Base-by-base conservation (phyloP, 2,329 filamentous ascomycete species). In the Colletotrichum chlorophyti region DNA sequence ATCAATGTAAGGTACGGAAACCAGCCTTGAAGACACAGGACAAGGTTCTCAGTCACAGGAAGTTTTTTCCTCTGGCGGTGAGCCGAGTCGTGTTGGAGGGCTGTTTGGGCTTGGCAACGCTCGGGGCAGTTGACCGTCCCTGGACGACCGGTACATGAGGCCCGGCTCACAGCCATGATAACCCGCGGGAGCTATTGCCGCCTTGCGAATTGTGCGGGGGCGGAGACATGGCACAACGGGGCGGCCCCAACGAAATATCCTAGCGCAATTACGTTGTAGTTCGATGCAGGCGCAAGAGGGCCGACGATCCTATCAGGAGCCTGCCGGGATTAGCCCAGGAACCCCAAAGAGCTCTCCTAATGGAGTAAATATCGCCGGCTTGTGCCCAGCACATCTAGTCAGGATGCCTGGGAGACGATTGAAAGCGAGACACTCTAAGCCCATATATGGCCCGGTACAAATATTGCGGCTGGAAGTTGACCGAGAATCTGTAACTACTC, bases 131-230 rank as follows among this genome's bases (percentile, higher is more conserved):
- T 59, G 35, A 31, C 55, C 37, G 15, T 59, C 42, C 41, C 35
- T 58, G 53, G 53, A 53, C 48, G 26, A n/a, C 15, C 41, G 48
- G 53, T 41, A 47, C 31, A 58, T 32, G 41, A 40, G 23, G 34
- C 26, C 40, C n/a, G n/a, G n/a, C n/a, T 23, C 23, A 10, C 19
- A 34, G 53, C 46, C 19, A 42, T 12, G 24, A 38, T 41, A 24
- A 27, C 21, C 49, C 49, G 31, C 29, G 55, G 55, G 43, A 34
- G 55, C 51, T 31, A 15, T 29, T 43, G 29, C 19, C 19, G 51
- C 51, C 37, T 38, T n/a, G n/a, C n/a, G n/a, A n/a, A 38, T 38
- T 49, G n/a, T 49, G 51, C 43, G 51, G 55, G 55, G 51, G 55
- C 29, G 42, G 43, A 43, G 43, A 6, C n/a, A n/a, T n/a, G n/a